Percentiles rank a stretch among this genome's conserved stretches.
These are phyloP conservation scores for Coleophoma cylindrospora DNA, from an alignment of 2,329 filamentous ascomycete species.

Conservation along the genomic window DNA sequence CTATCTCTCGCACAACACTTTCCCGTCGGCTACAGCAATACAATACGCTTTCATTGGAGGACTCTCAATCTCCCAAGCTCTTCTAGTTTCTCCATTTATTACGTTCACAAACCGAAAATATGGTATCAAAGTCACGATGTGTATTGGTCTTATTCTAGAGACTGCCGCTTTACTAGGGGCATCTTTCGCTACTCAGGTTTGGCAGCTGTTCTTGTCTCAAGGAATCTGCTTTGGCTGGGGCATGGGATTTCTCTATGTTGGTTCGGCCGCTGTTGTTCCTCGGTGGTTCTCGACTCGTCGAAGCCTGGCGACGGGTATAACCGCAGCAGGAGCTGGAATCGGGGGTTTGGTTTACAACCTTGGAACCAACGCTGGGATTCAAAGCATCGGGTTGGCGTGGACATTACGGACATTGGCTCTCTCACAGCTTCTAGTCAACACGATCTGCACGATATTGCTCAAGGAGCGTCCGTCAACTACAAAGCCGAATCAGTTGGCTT, in stretches of 20 bases:
- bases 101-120: constrained; percentile 31
- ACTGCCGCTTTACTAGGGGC: constrained; percentile 60
- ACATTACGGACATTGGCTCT: constrained; percentile 57
- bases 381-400: constrained; percentile 50
- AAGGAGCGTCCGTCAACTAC: constrained; percentile 65
- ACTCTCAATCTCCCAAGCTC: constrained; percentile 56
- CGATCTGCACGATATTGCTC: constrained; percentile 54
- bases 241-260: constrained; percentile 67
- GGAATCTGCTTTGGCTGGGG: constrained; percentile 69
- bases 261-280: constrained; percentile 53
- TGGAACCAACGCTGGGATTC: constrained; percentile 51
- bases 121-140: not conserved
- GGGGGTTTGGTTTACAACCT: constrained; percentile 57
- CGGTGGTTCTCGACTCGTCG: constrained; percentile 54
- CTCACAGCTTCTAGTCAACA: constrained; percentile 47
- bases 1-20: constrained; percentile 60
- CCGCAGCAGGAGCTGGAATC: constrained; percentile 51
- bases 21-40: constrained; percentile 55
- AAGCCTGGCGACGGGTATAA: constrained; percentile 55
- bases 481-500: constrained; percentile 57
- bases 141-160: constrained; percentile 52
- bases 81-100: constrained; percentile 59
- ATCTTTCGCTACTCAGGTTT: constrained; percentile 60
- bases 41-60: constrained; percentile 71
- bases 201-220: constrained; percentile 69